A percentile compares a stretch with the other conserved stretches of the same genome.
Conservation (phyloP, 768 basidiomycete genomes). For the Leccinum sublutescens region DNA sequence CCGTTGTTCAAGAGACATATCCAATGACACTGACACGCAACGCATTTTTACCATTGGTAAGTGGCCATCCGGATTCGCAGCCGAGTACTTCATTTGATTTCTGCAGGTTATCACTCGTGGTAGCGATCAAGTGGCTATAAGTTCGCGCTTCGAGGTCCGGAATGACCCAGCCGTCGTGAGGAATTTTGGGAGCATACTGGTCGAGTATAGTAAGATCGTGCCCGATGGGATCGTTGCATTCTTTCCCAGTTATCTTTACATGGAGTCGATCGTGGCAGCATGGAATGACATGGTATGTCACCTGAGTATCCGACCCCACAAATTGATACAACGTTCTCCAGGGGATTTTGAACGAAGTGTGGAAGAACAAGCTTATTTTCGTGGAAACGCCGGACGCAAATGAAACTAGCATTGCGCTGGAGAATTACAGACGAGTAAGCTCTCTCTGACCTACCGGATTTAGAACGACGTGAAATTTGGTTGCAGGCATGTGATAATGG, state of each 20-base stretch:
- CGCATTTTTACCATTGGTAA: conserved; percentile 90
- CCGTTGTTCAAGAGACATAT: conserved; percentile 95
- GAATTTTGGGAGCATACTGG: conserved; percentile 96
- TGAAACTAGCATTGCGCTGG: conserved; percentile 95
- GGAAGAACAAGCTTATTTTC: conserved; percentile 99
- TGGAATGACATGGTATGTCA: conserved; percentile 98
- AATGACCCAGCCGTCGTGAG: conserved; percentile 99
- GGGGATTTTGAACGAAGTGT: conserved; percentile 98
- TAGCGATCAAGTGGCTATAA: conserved; percentile 97
- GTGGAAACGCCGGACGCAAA: conserved; percentile 99
- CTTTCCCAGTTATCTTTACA: conserved; percentile 99
- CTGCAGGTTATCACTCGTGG: conserved; percentile 92
- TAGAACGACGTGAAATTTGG: background rate
- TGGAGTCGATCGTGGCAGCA: conserved; percentile 99
- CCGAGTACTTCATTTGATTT: background rate
- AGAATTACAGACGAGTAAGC: conserved; percentile 90
- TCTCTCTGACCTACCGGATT: background rate
- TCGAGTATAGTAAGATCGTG: conserved; percentile 97
- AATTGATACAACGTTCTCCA: conserved; percentile 32
- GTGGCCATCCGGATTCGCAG: conserved; percentile 21
- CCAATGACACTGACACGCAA: conserved; percentile 97
- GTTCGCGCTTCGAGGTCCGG: conserved; percentile 96
- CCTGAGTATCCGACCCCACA: background rate
- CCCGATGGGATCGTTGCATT: conserved; percentile 99
- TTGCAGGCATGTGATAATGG: conserved; percentile 95